Percentiles rank a stretch among this genome's conserved stretches.
These are phyloP conservation scores for Aureobasidium sp. DNA, from an alignment of 2,329 filamentous ascomycete species.

Conservation along the genomic window DNA sequence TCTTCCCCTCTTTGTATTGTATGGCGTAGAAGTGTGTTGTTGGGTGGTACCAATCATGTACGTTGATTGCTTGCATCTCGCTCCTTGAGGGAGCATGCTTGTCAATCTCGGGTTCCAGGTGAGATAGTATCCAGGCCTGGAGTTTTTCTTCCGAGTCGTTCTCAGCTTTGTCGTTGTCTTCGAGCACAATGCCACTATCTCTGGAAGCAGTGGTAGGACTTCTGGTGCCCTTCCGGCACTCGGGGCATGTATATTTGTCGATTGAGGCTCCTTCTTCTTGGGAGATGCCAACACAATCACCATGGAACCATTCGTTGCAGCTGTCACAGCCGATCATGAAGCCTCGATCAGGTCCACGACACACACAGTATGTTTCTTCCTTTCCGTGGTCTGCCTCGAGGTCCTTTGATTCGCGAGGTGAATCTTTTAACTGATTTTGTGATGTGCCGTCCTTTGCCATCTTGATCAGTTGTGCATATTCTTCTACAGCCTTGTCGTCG, in stretches of 20 bases:
- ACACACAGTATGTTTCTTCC: not conserved
- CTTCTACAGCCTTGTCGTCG: constrained; percentile 16
- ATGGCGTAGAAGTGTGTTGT: constrained; percentile 27
- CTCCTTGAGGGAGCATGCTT: constrained; percentile 15
- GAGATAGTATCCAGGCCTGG: constrained; percentile 28
- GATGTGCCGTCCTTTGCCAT: constrained; percentile 13
- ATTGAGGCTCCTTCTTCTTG: constrained; percentile 10
- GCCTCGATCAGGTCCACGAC: constrained; percentile 6
- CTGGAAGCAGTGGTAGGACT: not conserved
- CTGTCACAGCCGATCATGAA: constrained; percentile 78
- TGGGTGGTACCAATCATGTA: constrained; percentile 28
- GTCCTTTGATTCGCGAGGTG: not conserved
- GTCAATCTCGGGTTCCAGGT: constrained; percentile 20
- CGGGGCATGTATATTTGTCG: constrained; percentile 8
- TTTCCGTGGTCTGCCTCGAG: constrained; percentile 18
- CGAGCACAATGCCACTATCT: constrained; percentile 16
- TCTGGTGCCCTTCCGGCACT: not conserved
- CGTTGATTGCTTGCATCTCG: constrained; percentile 18
- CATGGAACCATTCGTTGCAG: constrained; percentile 75
- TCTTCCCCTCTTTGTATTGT: constrained; percentile 20
- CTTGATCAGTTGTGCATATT: constrained; percentile 24
- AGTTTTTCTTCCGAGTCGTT: constrained; percentile 21
- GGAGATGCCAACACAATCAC: constrained; percentile 62
- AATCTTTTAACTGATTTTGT: constrained; percentile 3
- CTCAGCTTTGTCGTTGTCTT: constrained; percentile 17